A percentile compares a stretch with the other conserved stretches of the same genome.
phyloP scores from a whole-genome alignment of 176 grass and related monocot species.

The Poa annua region DNA sequence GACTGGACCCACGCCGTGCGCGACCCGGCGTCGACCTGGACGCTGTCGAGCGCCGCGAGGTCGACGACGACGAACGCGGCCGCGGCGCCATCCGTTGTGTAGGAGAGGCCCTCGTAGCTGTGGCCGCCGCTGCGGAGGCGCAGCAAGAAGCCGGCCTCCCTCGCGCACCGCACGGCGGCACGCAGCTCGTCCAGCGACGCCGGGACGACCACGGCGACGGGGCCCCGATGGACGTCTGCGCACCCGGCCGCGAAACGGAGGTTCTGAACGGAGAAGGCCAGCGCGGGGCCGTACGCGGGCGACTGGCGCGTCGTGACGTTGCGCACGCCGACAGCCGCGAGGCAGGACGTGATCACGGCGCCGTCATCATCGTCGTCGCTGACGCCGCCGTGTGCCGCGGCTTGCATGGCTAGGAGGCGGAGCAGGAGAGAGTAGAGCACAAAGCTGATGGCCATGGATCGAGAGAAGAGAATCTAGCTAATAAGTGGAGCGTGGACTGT shows the following conservation, averaged over 20 bases:
- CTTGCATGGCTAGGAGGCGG: slow-evolving; percentile 32
- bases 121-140: slow-evolving; percentile 79
- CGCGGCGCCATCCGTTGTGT: slow-evolving; percentile 28
- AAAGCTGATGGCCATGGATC: slow-evolving; percentile 20
- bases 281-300: slow-evolving; percentile 37
- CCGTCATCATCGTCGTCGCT: neutral
- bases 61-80: slow-evolving; percentile 62
- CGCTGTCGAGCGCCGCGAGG: slow-evolving; percentile 57
- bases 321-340: slow-evolving; percentile 49
- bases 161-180: slow-evolving; percentile 49
- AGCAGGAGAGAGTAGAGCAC: slow-evolving; percentile 16
- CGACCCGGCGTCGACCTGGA: slow-evolving; percentile 35
- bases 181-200: slow-evolving; percentile 39
- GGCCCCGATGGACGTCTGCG: slow-evolving; percentile 22
- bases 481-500: neutral
- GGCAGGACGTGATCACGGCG: slow-evolving; percentile 44
- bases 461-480: neutral
- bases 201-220: slow-evolving; percentile 57
- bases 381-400: neutral
- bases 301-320: slow-evolving; percentile 55
- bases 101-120: slow-evolving; percentile 91
- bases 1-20: slow-evolving; percentile 64
- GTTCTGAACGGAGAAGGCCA: slow-evolving; percentile 70
- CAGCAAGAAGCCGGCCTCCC: slow-evolving; percentile 39
- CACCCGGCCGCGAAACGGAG: slow-evolving; percentile 56